Base-by-base conservation (phyloP, 1,284 basidiomycete genomes). In the Paramarasmius palmivorus region DNA sequence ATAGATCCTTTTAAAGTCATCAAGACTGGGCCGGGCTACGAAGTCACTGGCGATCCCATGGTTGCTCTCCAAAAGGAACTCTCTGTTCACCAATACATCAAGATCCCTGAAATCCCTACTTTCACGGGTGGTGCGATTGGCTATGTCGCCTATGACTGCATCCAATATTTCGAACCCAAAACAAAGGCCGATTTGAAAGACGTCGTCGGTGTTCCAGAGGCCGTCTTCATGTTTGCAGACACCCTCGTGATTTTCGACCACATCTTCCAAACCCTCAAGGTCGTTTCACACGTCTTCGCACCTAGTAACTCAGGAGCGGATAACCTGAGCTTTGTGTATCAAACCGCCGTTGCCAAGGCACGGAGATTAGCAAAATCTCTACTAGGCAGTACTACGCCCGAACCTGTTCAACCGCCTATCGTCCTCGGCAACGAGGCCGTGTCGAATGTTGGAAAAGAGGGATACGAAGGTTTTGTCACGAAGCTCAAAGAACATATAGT, bases 91-190 rank as follows among this genome's bases (percentile, higher is more conserved):
- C 82, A 90, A 69, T 98, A 97, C 68, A 83, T 97, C 68, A 88
- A 90, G 68, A 84, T 98, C 14, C 93, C 93, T 5, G 91, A 95
- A 68, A 79, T 98, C 38, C 88, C 92, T 0, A 96, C 95, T 0
- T 98, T 99, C 68, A 98, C 96, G 25, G 97, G 97, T 48, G 97
- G 97, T 49, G 96, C 96, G 0, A 93, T 99, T 64, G 97, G 97
- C 41, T 99, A 98, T 73, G 93, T 99, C 61, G 85, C 93, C 12
- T 99, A 96, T 73, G 97, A 99, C 68, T 93, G 93, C 68, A 87
- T 99, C 53, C 90, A 92, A 59, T 89, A 99, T 71, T 99, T 99
- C 65, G 97, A 99, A 72, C 93, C 96, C 52, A 94, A 92, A 72
- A 96, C 95, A 3, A 79, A 82, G 26, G 78, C 83, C 40, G 76